Evolutionary conservation across 2,329 filamentous ascomycete genomes (phyloP), one percentile per base, ranked within the genome.

Genomic region (Aspergillus persii): DNA sequence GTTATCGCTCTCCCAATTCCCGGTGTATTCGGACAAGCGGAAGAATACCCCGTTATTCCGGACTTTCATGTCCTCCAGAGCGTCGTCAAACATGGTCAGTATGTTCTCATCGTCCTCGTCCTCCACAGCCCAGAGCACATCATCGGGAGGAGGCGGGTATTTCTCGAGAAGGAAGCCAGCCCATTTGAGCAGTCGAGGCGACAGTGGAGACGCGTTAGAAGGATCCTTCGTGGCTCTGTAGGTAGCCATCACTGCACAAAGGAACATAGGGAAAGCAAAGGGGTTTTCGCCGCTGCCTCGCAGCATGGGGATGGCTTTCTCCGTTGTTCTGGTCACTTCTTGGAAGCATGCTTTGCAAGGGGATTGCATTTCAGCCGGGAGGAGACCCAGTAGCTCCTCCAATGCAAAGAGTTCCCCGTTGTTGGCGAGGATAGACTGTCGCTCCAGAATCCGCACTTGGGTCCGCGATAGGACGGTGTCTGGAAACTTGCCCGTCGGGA

Each of bases 391-490:
- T 18, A 77, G 57, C 31, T 74, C 72, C 8, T 63, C 59, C 52
- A 74, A 60, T 27, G 65, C 57, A 58, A 77, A 75, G 4, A 78
- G 67, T 53, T 77, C 74, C n/a, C 74, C 74, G 41, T 68, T 68
- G 36, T 68, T 66, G n/a, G 63, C 57, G 39, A 77, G 60, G 3
- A 76, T 61, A 4, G 75, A 76, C 9, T 66, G 62, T 18, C 71
- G 67, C 39, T 71, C 69, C n/a, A 72, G 58, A 41, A 77, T 71
- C 36, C 70, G 68, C 7, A 71, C 64, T 36, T 65, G 65, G 27
- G 76, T 67, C 23, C 68, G 66, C 5, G 70, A 70, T 15, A 63
- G 57, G 8, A 76, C 62, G 11, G 69, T 65, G 2, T 66, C 59
- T 4, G 69, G 54, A 54, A 77, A 72, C 26, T 69, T 69, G 1